phyloP scores from a whole-genome alignment of 768 basidiomycete genomes.

The Scleroderma bovista region DNA sequence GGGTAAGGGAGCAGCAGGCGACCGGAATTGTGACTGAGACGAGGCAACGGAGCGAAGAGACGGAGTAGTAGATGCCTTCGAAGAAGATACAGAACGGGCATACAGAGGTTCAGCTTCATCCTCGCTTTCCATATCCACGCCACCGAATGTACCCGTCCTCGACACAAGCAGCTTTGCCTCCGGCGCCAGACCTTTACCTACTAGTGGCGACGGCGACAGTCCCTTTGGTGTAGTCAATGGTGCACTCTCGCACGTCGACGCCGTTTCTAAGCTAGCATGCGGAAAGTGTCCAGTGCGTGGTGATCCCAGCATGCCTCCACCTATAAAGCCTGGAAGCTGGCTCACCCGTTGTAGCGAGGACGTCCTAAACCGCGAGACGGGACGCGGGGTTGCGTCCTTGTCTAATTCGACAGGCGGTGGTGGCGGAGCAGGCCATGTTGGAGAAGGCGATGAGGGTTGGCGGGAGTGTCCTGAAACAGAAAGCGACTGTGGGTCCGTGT shows the following conservation, averaged over 20 bases:
- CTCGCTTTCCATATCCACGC: slow-evolving; percentile 12
- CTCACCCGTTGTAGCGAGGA: slow-evolving; percentile 24
- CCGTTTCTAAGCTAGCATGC: slow-evolving; percentile 32
- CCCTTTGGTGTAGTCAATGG: slow-evolving; percentile 21
- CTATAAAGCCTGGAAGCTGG: slow-evolving; percentile 10
- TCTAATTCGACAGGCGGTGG: slow-evolving; percentile 24
- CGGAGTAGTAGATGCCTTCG: slow-evolving; percentile 11
- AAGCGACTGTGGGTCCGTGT: slow-evolving; percentile 8
- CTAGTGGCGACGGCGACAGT: slow-evolving; percentile 12
- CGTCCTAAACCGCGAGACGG: slow-evolving; percentile 22
- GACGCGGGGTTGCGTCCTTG: slow-evolving; percentile 20
- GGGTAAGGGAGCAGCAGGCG: slow-evolving; percentile 41
- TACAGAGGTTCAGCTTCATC: background rate
- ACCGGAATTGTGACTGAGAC: slow-evolving; percentile 29
- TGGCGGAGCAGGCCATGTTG: slow-evolving; percentile 27
- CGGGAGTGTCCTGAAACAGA: slow-evolving; percentile 14
- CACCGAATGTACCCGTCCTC: slow-evolving; percentile 36
- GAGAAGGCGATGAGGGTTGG: slow-evolving; percentile 12
- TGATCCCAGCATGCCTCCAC: slow-evolving; percentile 29
- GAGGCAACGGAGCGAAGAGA: slow-evolving; percentile 19
- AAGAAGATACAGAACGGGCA: background rate
- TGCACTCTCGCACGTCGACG: slow-evolving; percentile 21
- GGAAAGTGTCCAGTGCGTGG: slow-evolving; percentile 45
- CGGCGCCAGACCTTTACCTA: slow-evolving; percentile 12
- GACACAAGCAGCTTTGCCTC: slow-evolving; percentile 26